These are phyloP conservation scores for Metschnikowia arizonensis DNA, from an alignment of 805 yeast genomes.

Conservation along the genomic window DNA sequence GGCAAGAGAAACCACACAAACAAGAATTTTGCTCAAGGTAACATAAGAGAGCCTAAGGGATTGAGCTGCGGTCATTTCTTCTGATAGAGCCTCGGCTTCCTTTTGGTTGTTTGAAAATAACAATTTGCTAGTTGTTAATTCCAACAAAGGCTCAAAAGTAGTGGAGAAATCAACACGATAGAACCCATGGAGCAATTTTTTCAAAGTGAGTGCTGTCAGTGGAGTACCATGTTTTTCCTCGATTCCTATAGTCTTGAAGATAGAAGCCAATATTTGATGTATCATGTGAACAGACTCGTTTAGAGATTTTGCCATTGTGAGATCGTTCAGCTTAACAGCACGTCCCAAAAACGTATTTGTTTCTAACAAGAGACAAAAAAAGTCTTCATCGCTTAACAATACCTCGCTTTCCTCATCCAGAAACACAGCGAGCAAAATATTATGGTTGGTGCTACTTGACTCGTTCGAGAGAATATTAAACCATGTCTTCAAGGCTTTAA, in stretches of 20 bases:
- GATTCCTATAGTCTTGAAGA: constrained; percentile 17
- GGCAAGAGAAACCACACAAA: constrained; percentile 24
- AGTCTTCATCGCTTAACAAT: constrained; percentile 13
- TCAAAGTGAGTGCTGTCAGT: constrained; percentile 19
- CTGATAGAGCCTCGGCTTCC: constrained; percentile 2
- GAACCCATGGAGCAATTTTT: constrained; percentile 23
- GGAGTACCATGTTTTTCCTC: constrained; percentile 12
- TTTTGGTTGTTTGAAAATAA: constrained; percentile 5
- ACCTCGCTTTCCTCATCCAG: constrained; percentile 17
- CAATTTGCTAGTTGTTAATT: constrained; percentile 7
- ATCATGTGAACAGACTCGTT: constrained; percentile 27
- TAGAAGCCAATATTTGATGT: constrained; percentile 23
- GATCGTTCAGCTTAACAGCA: constrained; percentile 11
- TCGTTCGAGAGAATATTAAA: constrained; percentile 17
- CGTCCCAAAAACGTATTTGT: constrained; percentile 19
- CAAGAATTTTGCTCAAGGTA: constrained; percentile 24
- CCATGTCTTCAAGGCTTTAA: constrained; percentile 22
- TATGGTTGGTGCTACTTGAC: constrained; percentile 7
- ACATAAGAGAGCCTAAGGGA: constrained; percentile 18
- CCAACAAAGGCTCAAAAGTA: constrained; percentile 19
- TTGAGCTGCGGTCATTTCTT: background rate
- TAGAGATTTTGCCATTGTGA: constrained; percentile 17
- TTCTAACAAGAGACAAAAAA: constrained; percentile 17
- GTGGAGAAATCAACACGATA: constrained; percentile 23
- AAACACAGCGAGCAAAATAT: constrained; percentile 19